Evolutionary conservation across 495 filamentous ascomycete genomes (phyloP).

Genomic region (Hypoxylon subgilvum): DNA sequence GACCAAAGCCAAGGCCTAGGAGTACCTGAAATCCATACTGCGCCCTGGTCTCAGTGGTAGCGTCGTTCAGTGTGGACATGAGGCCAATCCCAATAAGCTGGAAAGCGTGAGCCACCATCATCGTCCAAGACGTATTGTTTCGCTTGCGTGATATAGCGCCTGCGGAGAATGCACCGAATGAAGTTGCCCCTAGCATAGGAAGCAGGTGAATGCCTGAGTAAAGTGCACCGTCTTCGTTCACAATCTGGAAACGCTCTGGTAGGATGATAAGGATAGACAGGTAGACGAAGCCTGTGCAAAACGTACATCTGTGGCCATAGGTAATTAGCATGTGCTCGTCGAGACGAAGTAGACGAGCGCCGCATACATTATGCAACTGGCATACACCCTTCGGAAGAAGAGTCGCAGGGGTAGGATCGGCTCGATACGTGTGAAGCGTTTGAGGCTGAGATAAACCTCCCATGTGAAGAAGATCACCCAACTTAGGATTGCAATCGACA

Average conservation of each 20-base stretch:
- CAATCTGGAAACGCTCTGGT: conserved; percentile 65
- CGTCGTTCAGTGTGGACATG: conserved; percentile 47
- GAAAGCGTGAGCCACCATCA: conserved; percentile 55
- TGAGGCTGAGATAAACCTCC: conserved; percentile 49
- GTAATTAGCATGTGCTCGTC: conserved; percentile 21
- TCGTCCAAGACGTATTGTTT: conserved; percentile 57
- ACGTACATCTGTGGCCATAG: conserved; percentile 44
- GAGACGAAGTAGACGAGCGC: not conserved
- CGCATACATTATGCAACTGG: conserved; percentile 53
- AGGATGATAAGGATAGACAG: conserved; percentile 63
- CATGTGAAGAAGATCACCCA: conserved; percentile 56
- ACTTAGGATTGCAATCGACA: conserved; percentile 51
- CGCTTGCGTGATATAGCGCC: conserved; percentile 53
- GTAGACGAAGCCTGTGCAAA: conserved; percentile 63
- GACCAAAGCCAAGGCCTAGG: conserved; percentile 61
- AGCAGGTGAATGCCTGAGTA: conserved; percentile 64
- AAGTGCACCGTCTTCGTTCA: conserved; percentile 56
- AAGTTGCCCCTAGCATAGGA: conserved; percentile 58
- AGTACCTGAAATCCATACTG: conserved; percentile 61
- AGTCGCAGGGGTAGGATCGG: conserved; percentile 53
- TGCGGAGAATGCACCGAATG: conserved; percentile 58
- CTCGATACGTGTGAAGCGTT: conserved; percentile 39
- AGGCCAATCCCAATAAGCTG: conserved; percentile 60
- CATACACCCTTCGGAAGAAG: conserved; percentile 43
- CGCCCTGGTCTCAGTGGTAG: conserved; percentile 37